A percentile compares a stretch with the other conserved stretches of the same genome.
Conservation (phyloP, 495 filamentous ascomycete species). For the Monascus purpureus region DNA sequence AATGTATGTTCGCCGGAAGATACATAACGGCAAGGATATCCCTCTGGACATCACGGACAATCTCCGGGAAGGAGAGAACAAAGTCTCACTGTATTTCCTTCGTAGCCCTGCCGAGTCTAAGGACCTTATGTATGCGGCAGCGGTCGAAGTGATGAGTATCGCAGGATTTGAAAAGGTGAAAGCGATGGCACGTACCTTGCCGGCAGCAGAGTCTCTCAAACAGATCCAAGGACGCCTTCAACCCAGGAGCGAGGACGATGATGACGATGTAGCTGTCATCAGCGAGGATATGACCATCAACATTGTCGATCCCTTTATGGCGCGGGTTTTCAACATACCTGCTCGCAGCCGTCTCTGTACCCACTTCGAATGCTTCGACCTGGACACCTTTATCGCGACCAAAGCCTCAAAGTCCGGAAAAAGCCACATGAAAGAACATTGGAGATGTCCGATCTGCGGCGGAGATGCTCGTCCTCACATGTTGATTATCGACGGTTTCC, state of each 20-base stretch:
- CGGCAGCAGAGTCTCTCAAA: conserved; percentile 16
- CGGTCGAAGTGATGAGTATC: conserved; percentile 47
- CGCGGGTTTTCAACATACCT: conserved; percentile 53
- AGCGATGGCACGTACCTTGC: conserved; percentile 15
- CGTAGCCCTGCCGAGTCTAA: conserved; percentile 18
- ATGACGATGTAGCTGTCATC: conserved; percentile 57
- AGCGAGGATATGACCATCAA: conserved; percentile 52
- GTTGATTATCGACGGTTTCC: conserved; percentile 56
- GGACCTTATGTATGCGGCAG: conserved; percentile 34
- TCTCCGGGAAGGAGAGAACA: conserved; percentile 41
- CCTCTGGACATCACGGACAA: conserved; percentile 54
- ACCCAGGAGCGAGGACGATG: conserved; percentile 24
- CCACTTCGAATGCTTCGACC: conserved; percentile 81
- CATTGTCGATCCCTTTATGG: conserved; percentile 63
- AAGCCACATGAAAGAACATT: conserved; percentile 54
- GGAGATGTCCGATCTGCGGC: conserved; percentile 72
- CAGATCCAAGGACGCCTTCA: conserved; percentile 26
- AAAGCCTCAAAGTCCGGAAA: conserved; percentile 32
- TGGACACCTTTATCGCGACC: conserved; percentile 62
- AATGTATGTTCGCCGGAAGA: conserved; percentile 47
- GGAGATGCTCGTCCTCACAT: conserved; percentile 56
- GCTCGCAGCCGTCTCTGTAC: conserved; percentile 46
- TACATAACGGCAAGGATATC: conserved; percentile 59
- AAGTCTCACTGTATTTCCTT: conserved; percentile 40
- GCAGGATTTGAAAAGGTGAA: conserved; percentile 36